phyloP scores from a whole-genome alignment of 208 protist species.

The Strigomonas culicis region DNA sequence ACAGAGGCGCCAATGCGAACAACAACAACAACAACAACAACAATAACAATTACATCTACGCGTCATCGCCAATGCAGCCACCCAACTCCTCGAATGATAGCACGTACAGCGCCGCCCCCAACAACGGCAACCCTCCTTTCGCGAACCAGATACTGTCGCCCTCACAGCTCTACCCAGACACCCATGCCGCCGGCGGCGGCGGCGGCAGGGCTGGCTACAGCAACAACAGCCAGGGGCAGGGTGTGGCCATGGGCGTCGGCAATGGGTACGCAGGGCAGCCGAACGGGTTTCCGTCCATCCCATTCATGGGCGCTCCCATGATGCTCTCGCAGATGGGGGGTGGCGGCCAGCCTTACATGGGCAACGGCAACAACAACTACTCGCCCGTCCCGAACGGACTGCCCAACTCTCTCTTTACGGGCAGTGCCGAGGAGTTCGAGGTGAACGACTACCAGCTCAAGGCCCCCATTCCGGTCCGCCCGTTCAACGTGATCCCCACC shows the following conservation, averaged over 20 bases:
- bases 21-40: slow-evolving; percentile 19
- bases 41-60: slow-evolving; percentile 11
- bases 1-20: slow-evolving; percentile 13
- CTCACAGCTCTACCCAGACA: background rate
- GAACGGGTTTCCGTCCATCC: too few relatives aligned
- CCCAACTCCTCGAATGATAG: too few relatives aligned
- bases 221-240: too few relatives aligned
- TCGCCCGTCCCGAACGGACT: background rate
- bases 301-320: too few relatives aligned
- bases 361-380: background rate
- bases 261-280: too few relatives aligned
- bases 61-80: too few relatives aligned
- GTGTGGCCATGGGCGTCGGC: too few relatives aligned
- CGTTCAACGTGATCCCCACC: slow-evolving; percentile 38
- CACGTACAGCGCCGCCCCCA: too few relatives aligned
- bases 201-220: background rate
- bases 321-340: too few relatives aligned
- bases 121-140: background rate
- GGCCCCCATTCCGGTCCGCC: slow-evolving; percentile 45
- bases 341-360: too few relatives aligned
- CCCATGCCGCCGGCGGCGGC: slow-evolving; percentile 1
- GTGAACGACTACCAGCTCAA: slow-evolving; percentile 74
- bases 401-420: background rate
- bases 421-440: slow-evolving; percentile 32
- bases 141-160: background rate